Conservation (phyloP, 331 rosid species). For the Dryas integrifolia region DNA sequence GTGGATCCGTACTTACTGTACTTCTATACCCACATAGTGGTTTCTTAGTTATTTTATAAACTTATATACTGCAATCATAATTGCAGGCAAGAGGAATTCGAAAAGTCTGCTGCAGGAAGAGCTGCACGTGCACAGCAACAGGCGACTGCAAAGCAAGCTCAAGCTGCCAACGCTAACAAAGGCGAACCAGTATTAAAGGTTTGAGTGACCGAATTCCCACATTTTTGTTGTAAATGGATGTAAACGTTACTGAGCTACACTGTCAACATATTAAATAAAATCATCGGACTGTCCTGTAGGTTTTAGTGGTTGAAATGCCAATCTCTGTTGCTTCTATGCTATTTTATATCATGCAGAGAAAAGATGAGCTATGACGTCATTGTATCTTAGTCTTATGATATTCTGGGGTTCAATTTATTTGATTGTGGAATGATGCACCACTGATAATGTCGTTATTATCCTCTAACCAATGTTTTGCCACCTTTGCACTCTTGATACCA, state of each 20-base stretch:
- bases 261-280: not conserved
- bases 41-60: not conserved
- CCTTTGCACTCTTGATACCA: not conserved
- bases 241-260: not conserved
- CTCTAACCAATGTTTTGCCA: too few species aligned
- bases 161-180: slow-evolving; percentile 53
- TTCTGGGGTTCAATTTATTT: not conserved
- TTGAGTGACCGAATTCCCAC: not conserved
- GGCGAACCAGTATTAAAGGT: slow-evolving; percentile 73
- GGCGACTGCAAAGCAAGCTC: slow-evolving; percentile 59
- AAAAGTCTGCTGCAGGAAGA: slow-evolving; percentile 76
- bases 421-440: too few species aligned
- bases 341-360: not conserved
- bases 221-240: slow-evolving; percentile 11
- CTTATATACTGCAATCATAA: slow-evolving; percentile 4
- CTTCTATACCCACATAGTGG: not conserved
- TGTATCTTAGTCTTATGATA: not conserved
- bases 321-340: not conserved
- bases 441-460: too few species aligned
- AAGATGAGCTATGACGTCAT: not conserved
- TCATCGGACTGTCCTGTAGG: not conserved
- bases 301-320: slow-evolving; percentile 23
- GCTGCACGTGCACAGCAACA: slow-evolving; percentile 75
- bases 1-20: not conserved
- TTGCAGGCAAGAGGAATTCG: slow-evolving; percentile 79